Evolutionary conservation across 495 filamentous ascomycete species (phyloP), one percentile per base, ranked within the genome.

Genomic region (Trichoderma asperelloides): DNA sequence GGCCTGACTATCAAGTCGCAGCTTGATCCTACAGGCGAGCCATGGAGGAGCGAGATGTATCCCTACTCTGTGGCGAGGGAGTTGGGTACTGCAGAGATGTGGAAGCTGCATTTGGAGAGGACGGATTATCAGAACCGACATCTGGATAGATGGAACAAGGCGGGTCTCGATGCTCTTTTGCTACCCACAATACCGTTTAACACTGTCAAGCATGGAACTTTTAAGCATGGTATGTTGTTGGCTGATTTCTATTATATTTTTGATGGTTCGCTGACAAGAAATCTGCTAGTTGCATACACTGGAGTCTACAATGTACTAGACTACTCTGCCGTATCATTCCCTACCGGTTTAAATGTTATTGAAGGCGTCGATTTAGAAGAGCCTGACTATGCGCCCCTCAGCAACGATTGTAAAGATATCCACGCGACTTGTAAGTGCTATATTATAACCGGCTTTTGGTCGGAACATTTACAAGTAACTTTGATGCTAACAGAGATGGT

Each of bases 321-420:
- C 66, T 77, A 77, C 67, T 41, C 75, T 25, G 69, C 68, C 63
- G 72, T 77, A 5, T 73, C 74, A 18, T 76, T 77, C 62, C 74
- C 75, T 3, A 91, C 92, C 0, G 87, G 94, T 9, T 87, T 89
- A 5, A 85, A 86, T 27, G 92, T 92, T 5, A 87, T 93, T 68
- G 74, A 80, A 11, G 16, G 25, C 25, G 28, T 60, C 25, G 74
- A 72, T 9, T 75, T 85, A 9, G 92, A 96, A 69, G 76, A 92
- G 82, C 18, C 70, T 77, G 70, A 71, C 28, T 82, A 85, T 51
- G 84, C 82, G 67, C 82, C 81, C 4, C 75, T 91, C 67, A 88
- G 92, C 67, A 85, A 86, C 0, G 80, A 92, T 9, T 89, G 91
- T 6, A 78, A 78, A 33, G 85, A 85, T n/a, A 89, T 89, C 0